A percentile compares a stretch with the other conserved stretches of the same genome.
These are phyloP conservation scores for Petunia secreta DNA, from an alignment of 257 asterid species.

Conservation along the genomic window DNA sequence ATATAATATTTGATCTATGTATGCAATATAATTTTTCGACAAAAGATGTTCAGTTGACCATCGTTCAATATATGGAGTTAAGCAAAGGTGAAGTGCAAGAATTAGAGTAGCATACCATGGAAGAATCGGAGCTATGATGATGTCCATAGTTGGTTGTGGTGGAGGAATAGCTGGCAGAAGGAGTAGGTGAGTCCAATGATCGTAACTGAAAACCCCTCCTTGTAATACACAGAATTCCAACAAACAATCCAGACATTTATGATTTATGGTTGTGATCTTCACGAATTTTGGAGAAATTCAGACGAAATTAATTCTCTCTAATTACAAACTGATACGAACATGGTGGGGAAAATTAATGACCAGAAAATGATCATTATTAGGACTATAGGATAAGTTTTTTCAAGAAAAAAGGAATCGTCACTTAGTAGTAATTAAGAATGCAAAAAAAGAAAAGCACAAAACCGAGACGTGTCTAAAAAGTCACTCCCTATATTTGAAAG, in stretches of 20 bases:
- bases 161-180: slow-evolving; percentile 15
- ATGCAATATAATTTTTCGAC: slow-evolving; percentile 29
- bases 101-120: too few relatives aligned
- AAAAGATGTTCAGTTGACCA: slow-evolving; percentile 22
- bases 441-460: not conserved
- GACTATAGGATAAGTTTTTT: not conserved
- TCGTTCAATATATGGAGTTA: too few relatives aligned
- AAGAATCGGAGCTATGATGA: not conserved
- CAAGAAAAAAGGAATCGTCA: not conserved
- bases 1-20: not conserved
- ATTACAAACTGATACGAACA: not conserved
- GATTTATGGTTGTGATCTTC: not conserved
- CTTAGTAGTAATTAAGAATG: too few relatives aligned
- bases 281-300: not conserved
- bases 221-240: slow-evolving; percentile 64
- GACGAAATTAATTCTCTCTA: not conserved
- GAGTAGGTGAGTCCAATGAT: slow-evolving; percentile 33
- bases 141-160: slow-evolving; percentile 38
- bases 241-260: slow-evolving; percentile 62
- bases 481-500: not conserved
- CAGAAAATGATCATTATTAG: too few relatives aligned
- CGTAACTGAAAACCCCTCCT: slow-evolving; percentile 52
- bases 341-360: not conserved
- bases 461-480: not conserved
- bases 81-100: too few relatives aligned